A percentile compares a stretch with the other conserved stretches of the same genome.
Conservation (phyloP, 305 asterid species). For the Nicotiana rustica region DNA sequence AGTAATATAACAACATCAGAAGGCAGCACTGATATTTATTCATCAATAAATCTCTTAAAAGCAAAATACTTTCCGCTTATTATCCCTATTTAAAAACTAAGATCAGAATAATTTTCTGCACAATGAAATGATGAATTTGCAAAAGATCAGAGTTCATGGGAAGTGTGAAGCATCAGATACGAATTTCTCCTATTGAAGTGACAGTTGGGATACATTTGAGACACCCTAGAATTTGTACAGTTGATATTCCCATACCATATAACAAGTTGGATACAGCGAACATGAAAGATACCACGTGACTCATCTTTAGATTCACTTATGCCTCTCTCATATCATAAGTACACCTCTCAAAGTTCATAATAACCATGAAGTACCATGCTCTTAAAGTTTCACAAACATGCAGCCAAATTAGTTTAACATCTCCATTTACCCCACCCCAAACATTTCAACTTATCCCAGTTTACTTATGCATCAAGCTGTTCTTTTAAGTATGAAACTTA, state of each 20-base stretch:
- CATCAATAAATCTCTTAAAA: neutral
- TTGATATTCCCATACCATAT: neutral
- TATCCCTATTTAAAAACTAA: neutral
- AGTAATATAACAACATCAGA: neutral
- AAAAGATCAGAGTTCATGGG: neutral
- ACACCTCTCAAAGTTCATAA: neutral
- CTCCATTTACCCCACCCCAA: neutral
- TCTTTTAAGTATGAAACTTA: neutral
- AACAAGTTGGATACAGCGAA: neutral
- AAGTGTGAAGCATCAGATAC: neutral
- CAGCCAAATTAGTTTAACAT: neutral
- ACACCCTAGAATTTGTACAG: neutral
- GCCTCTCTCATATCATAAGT: neutral
- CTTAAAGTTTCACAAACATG: conserved; percentile 3
- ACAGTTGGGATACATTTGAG: neutral
- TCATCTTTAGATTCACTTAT: neutral
- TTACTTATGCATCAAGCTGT: neutral
- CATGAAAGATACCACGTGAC: neutral
- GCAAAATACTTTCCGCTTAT: neutral
- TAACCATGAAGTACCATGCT: neutral
- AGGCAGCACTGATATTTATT: neutral
- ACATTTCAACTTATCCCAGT: neutral
- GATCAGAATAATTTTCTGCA: neutral
- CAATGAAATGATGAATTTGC: neutral
- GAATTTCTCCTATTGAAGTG: conserved; percentile 7